Percentiles rank a stretch among this genome's conserved stretches.
These are phyloP conservation scores for Chlorella sp. DNA, from an alignment of 139 green algal genomes.

Conservation along the genomic window DNA sequence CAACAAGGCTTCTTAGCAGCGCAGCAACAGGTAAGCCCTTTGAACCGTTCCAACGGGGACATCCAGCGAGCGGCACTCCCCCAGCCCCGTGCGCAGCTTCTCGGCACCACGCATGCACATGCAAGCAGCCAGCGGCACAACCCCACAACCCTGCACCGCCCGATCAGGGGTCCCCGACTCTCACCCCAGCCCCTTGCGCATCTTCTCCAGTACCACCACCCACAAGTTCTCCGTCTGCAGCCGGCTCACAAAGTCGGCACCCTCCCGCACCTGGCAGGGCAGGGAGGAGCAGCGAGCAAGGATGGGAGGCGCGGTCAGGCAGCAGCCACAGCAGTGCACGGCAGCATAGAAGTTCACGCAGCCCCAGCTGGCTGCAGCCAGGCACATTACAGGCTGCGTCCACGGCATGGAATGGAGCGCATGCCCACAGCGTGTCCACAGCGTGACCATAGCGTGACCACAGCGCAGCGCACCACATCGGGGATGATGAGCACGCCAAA, in stretches of 20 bases:
- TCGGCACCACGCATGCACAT: neutral
- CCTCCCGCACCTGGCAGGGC: constrained; percentile 60
- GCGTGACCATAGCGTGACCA: neutral
- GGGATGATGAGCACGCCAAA: constrained; percentile 90
- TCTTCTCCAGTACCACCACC: constrained; percentile 89
- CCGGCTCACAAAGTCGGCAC: constrained; percentile 83
- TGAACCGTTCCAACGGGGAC: too few relatives aligned
- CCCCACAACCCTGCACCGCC: too few relatives aligned
- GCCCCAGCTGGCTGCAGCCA: too few relatives aligned
- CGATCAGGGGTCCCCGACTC: constrained; percentile 9
- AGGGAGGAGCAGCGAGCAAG: neutral
- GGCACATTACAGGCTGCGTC: too few relatives aligned
- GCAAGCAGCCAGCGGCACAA: neutral
- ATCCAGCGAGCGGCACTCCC: too few relatives aligned
- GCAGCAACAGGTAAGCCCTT: too few relatives aligned
- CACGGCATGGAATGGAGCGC: too few relatives aligned
- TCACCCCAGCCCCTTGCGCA: constrained; percentile 80
- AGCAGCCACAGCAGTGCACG: neutral
- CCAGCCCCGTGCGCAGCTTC: too few relatives aligned
- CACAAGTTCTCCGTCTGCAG: constrained; percentile 93
- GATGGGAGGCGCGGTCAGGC: neutral
- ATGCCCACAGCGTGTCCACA: neutral
- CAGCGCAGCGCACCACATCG: constrained; percentile 67
- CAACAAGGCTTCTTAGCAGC: too few relatives aligned
- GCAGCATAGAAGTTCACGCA: too few relatives aligned